Percentiles rank a stretch among this genome's conserved stretches.
Evolutionary conservation across 805 yeast species (phyloP).

Genomic region (Komagataella pseudopastoris): DNA sequence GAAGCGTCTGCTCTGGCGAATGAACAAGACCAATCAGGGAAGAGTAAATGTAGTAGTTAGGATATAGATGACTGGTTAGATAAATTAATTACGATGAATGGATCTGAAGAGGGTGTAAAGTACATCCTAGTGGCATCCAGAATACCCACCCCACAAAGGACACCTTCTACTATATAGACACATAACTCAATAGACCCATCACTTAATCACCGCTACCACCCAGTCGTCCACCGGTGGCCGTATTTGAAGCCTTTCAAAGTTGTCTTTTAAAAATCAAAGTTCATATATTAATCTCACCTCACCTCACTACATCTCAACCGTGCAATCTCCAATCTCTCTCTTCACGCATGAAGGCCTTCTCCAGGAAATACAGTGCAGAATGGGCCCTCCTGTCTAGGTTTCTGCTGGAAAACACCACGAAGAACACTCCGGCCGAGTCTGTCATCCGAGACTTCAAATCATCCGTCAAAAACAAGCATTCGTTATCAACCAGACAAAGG

Average conservation of each 20-base stretch:
- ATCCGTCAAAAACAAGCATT: background rate
- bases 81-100: background rate
- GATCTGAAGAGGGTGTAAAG: background rate
- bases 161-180: background rate
- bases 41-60: background rate
- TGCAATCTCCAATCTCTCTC: background rate
- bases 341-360: background rate
- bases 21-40: background rate
- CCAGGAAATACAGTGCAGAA: background rate
- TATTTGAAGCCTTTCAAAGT: background rate
- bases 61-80: background rate
- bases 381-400: background rate
- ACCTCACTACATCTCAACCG: background rate
- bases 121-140: background rate
- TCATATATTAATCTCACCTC: background rate
- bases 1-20: background rate
- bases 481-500: background rate
- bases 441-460: background rate
- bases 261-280: too few relatives aligned
- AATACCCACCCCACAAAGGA: too few relatives aligned
- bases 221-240: background rate
- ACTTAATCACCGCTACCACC: background rate
- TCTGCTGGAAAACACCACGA: background rate
- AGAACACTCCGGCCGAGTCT: background rate
- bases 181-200: background rate